A percentile compares a stretch with the other conserved stretches of the same genome.
phyloP scores from a whole-genome alignment of 225 moss, liverwort and hornwort species.

The Anthoceros angustus region DNA sequence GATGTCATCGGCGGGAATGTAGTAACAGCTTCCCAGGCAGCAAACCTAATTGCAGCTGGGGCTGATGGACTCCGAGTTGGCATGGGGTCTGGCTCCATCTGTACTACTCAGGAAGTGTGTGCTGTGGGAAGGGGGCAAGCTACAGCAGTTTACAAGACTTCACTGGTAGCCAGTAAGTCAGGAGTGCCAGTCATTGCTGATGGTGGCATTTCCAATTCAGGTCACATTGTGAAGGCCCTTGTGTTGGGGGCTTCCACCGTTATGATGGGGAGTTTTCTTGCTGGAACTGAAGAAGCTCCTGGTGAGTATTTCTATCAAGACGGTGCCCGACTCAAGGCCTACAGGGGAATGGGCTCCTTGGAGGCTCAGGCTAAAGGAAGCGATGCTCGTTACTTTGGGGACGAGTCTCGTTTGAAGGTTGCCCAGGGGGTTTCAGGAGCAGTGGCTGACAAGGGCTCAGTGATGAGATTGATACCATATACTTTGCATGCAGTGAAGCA shows the following conservation, averaged over 20 bases:
- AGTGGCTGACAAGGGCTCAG: slow-evolving; percentile 73
- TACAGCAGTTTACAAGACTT: slow-evolving; percentile 54
- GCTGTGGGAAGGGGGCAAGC: slow-evolving; percentile 77
- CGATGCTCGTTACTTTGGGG: slow-evolving; percentile 63
- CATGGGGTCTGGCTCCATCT: slow-evolving; percentile 85
- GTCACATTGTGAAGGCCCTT: slow-evolving; percentile 72
- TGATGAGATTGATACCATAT: slow-evolving; percentile 50
- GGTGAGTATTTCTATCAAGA: slow-evolving; percentile 62
- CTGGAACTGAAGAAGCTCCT: slow-evolving; percentile 76
- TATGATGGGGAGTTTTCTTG: slow-evolving; percentile 86
- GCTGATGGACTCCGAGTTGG: slow-evolving; percentile 67
- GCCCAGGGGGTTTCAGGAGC: slow-evolving; percentile 83
- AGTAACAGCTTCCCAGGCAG: slow-evolving; percentile 51
- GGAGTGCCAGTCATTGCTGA: slow-evolving; percentile 61
- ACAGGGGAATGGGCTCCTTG: slow-evolving; percentile 86
- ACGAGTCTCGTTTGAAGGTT: slow-evolving; percentile 45
- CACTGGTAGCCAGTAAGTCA: slow-evolving; percentile 26
- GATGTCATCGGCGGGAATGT: slow-evolving; percentile 88
- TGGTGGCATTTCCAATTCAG: slow-evolving; percentile 81
- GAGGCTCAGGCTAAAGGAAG: slow-evolving; percentile 81
- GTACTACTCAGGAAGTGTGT: slow-evolving; percentile 83
- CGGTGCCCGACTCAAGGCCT: slow-evolving; percentile 51
- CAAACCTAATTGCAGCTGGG: slow-evolving; percentile 52
- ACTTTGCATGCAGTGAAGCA: slow-evolving; percentile 75
- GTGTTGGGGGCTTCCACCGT: slow-evolving; percentile 70